Evolutionary conservation across 2,329 filamentous ascomycete genomes (phyloP).

Genomic region (Fusarium siculi): DNA sequence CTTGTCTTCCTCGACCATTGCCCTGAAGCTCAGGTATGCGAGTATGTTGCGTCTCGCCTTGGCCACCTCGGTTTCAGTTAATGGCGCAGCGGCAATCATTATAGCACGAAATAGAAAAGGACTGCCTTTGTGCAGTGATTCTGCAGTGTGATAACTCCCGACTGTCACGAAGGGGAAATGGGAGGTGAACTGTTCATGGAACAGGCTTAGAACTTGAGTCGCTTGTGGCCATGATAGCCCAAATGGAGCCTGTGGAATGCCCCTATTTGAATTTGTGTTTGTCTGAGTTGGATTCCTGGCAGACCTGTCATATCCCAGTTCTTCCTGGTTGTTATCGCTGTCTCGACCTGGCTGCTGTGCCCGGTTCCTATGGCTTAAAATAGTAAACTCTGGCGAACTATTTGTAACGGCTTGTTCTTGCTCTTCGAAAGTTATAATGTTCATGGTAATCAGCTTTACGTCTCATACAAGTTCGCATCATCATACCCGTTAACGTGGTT

Average conservation of each 20-base stretch:
- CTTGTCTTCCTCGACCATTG: slow-evolving; percentile 54
- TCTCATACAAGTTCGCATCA: background rate
- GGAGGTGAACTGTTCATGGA: slow-evolving; percentile 47
- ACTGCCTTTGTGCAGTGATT: slow-evolving; percentile 47
- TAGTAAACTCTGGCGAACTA: background rate
- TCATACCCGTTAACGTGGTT: slow-evolving; percentile 41
- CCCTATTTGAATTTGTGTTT: background rate
- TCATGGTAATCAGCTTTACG: background rate
- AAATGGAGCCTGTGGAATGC: slow-evolving; percentile 42
- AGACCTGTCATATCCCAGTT: background rate
- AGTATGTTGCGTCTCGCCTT: slow-evolving; percentile 56
- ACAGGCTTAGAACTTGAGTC: slow-evolving; percentile 49
- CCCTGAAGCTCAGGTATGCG: slow-evolving; percentile 55
- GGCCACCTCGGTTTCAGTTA: slow-evolving; percentile 43
- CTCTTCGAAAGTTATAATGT: background rate
- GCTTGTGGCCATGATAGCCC: slow-evolving; percentile 54
- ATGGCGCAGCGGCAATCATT: slow-evolving; percentile 51
- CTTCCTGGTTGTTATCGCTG: background rate
- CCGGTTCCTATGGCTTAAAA: background rate
- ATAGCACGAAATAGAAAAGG: slow-evolving; percentile 54
- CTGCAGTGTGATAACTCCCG: slow-evolving; percentile 44
- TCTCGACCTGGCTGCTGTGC: background rate
- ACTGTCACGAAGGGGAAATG: slow-evolving; percentile 54
- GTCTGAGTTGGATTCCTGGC: background rate
- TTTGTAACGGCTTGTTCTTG: background rate